A percentile compares a stretch with the other conserved stretches of the same genome.
Conservation (phyloP, 108 stramenopile genomes). For the Fragilaria crotonensis region DNA sequence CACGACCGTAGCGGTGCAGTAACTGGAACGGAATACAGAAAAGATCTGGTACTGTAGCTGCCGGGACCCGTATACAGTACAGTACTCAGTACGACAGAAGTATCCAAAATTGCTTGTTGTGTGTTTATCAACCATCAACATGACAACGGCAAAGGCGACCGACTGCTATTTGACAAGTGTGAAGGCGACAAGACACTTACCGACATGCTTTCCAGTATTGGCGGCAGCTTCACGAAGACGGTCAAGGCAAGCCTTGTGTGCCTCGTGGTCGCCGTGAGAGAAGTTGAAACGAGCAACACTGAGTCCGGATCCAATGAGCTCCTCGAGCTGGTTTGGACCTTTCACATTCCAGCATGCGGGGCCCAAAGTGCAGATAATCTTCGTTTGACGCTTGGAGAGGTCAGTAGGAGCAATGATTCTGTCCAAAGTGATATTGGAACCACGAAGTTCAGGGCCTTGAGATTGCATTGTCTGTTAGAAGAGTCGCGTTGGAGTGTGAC, state of each 20-base stretch:
- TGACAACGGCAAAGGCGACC: no score
- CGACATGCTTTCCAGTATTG: slow-evolving; percentile 64
- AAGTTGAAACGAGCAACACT: slow-evolving; percentile 93
- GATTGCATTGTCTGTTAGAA: no score
- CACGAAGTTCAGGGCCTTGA: slow-evolving; percentile 43
- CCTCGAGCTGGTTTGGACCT: slow-evolving; percentile 55
- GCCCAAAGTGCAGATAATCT: slow-evolving; percentile 86
- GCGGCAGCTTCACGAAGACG: slow-evolving; percentile 70
- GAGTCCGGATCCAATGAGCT: slow-evolving; percentile 84
- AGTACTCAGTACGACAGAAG: no score
- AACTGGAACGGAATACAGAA: no score
- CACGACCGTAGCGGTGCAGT: no score
- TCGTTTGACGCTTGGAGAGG: slow-evolving; percentile 53
- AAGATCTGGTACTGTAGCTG: no score
- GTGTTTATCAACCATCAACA: no score
- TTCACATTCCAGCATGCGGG: slow-evolving; percentile 86
- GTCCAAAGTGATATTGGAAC: slow-evolving; percentile 41
- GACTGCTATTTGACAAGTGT: background rate
- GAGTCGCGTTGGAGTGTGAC: no score
- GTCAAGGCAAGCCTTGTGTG: slow-evolving; percentile 73
- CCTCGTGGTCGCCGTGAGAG: slow-evolving; percentile 74
- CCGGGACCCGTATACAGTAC: no score
- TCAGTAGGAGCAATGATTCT: slow-evolving; percentile 31
- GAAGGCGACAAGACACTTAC: slow-evolving; percentile 30
- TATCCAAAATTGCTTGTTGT: no score